These are phyloP conservation scores for Capronia coronata DNA, from an alignment of 2,329 filamentous ascomycete species.

Conservation along the genomic window DNA sequence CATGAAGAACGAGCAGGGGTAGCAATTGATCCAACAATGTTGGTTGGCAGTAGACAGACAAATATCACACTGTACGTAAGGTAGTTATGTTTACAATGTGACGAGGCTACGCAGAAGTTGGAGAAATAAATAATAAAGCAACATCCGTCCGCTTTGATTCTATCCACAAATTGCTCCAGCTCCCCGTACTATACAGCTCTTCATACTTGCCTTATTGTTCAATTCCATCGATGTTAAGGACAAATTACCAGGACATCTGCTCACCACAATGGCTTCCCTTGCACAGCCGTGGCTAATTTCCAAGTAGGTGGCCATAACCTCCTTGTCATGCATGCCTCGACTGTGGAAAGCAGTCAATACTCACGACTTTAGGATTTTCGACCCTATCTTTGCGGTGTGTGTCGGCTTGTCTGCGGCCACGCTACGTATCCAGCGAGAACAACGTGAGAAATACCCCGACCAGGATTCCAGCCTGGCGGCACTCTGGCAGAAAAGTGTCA, in stretches of 20 bases:
- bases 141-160: neutral
- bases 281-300: conserved; percentile 38
- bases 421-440: conserved; percentile 50
- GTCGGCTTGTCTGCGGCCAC: conserved; percentile 50
- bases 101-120: neutral
- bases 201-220: too few relatives aligned
- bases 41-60: neutral
- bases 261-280: conserved; percentile 15
- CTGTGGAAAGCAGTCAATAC: conserved; percentile 1
- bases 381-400: conserved; percentile 50
- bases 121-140: neutral
- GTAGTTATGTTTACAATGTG: neutral
- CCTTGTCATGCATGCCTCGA: too few relatives aligned
- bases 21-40: conserved; percentile 26
- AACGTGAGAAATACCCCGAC: conserved; percentile 43
- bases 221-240: too few relatives aligned
- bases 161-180: neutral
- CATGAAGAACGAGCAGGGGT: conserved; percentile 37
- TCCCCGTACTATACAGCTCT: too few relatives aligned
- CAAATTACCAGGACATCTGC: too few relatives aligned
- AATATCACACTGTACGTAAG: neutral
- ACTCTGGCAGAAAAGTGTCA: conserved; percentile 23
- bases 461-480: conserved; percentile 30
- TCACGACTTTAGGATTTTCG: conserved; percentile 38
- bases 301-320: conserved; percentile 31